A percentile compares a stretch with the other conserved stretches of the same genome.
Conservation (phyloP, 208 protist species). For the Trypanosoma congolense region DNA sequence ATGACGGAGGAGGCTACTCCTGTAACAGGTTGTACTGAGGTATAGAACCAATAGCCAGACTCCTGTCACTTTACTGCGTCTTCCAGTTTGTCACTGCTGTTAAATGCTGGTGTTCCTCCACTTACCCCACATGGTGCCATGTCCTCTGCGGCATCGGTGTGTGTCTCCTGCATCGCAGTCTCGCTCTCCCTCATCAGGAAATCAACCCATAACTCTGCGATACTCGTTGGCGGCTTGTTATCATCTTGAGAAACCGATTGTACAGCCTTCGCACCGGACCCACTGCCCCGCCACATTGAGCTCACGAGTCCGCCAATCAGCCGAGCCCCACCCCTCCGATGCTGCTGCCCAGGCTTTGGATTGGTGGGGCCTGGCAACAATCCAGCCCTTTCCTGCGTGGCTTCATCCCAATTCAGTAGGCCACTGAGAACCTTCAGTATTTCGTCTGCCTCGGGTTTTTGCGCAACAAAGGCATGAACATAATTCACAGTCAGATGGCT, state of each 20-base stretch:
- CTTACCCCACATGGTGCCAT: too few species aligned
- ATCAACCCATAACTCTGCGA: slow-evolving; percentile 78
- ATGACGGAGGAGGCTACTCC: too few species aligned
- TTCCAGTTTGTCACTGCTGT: too few species aligned
- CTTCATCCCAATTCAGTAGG: slow-evolving; percentile 75
- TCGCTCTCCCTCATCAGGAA: slow-evolving; percentile 78
- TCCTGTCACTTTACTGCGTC: too few species aligned
- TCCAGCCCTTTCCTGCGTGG: slow-evolving; percentile 66
- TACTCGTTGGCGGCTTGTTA: slow-evolving; percentile 5
- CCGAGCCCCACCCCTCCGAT: background rate
- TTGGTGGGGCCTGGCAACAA: slow-evolving; percentile 72
- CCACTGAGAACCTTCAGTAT: slow-evolving; percentile 76
- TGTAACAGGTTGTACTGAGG: too few species aligned
- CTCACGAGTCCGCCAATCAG: slow-evolving; percentile 21
- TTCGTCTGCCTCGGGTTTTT: slow-evolving; percentile 47
- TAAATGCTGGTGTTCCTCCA: too few species aligned
- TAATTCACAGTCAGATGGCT: slow-evolving; percentile 82
- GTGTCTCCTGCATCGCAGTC: background rate
- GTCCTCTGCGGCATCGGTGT: background rate
- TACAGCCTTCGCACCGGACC: background rate
- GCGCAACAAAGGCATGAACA: slow-evolving; percentile 62
- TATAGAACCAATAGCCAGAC: too few species aligned
- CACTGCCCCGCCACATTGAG: slow-evolving; percentile 19
- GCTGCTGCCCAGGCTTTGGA: slow-evolving; percentile 29
- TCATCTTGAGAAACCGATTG: background rate